Evolutionary conservation across 306 rosid genomes (phyloP), one percentile per base, ranked within the genome.

Genomic region (Senna siamea): DNA sequence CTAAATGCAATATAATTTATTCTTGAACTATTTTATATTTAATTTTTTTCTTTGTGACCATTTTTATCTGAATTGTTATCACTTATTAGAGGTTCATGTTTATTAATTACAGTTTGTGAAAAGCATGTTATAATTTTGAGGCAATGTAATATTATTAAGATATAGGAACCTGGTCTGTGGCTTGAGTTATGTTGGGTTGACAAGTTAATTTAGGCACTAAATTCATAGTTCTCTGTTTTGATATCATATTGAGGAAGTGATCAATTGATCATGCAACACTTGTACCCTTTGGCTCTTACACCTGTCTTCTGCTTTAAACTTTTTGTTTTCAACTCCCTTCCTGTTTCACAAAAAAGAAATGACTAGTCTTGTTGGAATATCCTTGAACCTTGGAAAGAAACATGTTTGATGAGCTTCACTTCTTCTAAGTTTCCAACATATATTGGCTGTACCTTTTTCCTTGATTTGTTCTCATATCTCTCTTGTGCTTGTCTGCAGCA

Each of bases 401-500:
- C 22, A 32, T 58, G 19, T 59, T 2, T 58, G 10, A 2, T 30
- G 19, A 28, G 44, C 30, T 57, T 57, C 40, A 12, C n/a, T 26
- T 28, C 19, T 26, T 26, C 30, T 26, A 58, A 9, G 20, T 58
- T 5, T 4, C 19, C 28, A 4, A 17, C 6, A 1, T 15, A 15
- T 59, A 7, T 59, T 14, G 6, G 18, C 32, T 53, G 32, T 20
- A 55, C 37, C 30, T 55, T 34, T 14, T 8, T 32, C 8, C 22
- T 15, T n/a, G 66, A 34, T 7, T 59, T 2, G 4, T 15, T 23
- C 35, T 28, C 22, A 1, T 30, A 19, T 13, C 0, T 7, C 40
- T 63, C 2, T 34, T 38, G 22, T 57, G 52, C 14, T 15, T 57
- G 55, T 64, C 37, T 14, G 73, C 80, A 92, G 97, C 97, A 0